Evolutionary conservation across 305 asterid species (phyloP), one percentile per base, ranked within the genome.

Genomic region (Solanum hybrid): DNA sequence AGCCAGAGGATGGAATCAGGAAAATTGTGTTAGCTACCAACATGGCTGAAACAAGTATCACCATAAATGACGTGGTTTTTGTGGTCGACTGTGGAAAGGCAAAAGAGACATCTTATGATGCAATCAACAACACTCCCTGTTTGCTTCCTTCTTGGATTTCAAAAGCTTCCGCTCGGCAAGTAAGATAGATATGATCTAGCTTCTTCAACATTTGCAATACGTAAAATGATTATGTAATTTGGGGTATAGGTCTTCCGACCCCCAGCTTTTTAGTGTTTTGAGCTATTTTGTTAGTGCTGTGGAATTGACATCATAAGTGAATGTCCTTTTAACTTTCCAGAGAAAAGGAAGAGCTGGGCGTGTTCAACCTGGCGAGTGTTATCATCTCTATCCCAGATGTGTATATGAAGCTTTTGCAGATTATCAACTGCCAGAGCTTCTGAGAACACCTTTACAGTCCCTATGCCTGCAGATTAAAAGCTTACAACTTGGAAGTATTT

Each of bases 341-440:
- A 96, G 99, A 93, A 96, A 91, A 96, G 99, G 99, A 90, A 96
- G 99, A 90, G 99, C 99, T 41, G 99, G 99, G 26, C 98, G 99
- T 91, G 99, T 97, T 91, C 99, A 97, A 92, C 94, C 99, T 33
- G 99, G 99, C 88, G 99, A 97, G 94, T 96, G 98, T 90, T 97
- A 95, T 93, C 99, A 95, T 94, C 98, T 97, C 89, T 97, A 97
- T 91, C 99, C 99, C 68, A 93, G 96, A 92, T 94, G 94, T 86
- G 98, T 97, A 86, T 93, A 94, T 94, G 97, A 97, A 90, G 95
- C 97, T 72, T 96, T 97, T 89, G 96, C 98, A 57, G 99, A 97
- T 90, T 97, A 96, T 94, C 99, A 97, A 91, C 89, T 96, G 94
- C 99, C 99, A 20, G 99, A 97, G 93, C 98, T 97, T 91, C 90